phyloP scores from a whole-genome alignment of 352 stramenopile genomes.

The Peronospora belbahrii region DNA sequence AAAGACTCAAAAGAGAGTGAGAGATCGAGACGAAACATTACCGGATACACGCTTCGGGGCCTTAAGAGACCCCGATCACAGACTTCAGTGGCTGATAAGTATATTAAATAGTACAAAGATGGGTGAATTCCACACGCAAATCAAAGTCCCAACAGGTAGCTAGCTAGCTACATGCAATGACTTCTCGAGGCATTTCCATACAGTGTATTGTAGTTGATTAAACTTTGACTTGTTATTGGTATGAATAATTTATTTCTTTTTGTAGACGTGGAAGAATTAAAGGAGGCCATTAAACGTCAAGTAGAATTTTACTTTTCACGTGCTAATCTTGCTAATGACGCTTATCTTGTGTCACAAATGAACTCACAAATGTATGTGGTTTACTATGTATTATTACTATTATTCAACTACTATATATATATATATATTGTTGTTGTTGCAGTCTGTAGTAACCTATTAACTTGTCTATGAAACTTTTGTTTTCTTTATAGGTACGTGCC shows the following conservation, averaged over 20 bases:
- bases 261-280: constrained; percentile 57
- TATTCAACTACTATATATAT: no score
- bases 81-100: no score
- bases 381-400: no score
- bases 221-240: constrained; percentile 2
- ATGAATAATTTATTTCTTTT: not conserved
- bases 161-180: no score
- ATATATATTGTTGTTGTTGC: no score
- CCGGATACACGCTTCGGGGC: constrained; percentile 1
- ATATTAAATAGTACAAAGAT: no score
- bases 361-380: constrained; percentile 84
- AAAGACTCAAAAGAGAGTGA: constrained; percentile 20
- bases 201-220: no score
- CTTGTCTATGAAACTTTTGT: not conserved
- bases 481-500: constrained; percentile 57
- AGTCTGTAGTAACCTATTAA: not conserved
- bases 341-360: constrained; percentile 86
- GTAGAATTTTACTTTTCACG: constrained; percentile 91
- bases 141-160: constrained; percentile 13
- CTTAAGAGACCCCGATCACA: no score
- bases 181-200: no score
- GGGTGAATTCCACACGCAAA: no score
- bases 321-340: constrained; percentile 78
- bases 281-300: constrained; percentile 76
- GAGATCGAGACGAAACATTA: no score